Evolutionary conservation across 2,329 filamentous ascomycete genomes (phyloP), one percentile per base, ranked within the genome.

Genomic region (Colletotrichum brevisporum): DNA sequence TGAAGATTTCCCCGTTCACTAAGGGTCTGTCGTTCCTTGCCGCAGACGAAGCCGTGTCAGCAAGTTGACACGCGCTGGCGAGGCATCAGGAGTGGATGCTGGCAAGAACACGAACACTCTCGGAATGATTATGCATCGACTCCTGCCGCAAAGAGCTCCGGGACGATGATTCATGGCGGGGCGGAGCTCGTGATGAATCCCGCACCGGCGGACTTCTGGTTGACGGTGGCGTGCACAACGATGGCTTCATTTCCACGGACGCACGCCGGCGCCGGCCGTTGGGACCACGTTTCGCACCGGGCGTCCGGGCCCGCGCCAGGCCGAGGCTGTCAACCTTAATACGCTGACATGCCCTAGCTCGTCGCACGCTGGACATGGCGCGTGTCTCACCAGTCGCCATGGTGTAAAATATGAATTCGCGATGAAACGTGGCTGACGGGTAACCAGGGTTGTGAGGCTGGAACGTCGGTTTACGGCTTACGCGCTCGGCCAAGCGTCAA

Each of bases 81-180:
- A 26, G 21, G 0, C 24, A 13, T 0, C 1, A 39, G 5, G 27
- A 3, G 0, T 41, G 36, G 21, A 15, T 1, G 15, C 26, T 51
- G 2, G 45, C 27, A 31, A 69, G 67, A 57, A 39, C 59, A 73
- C 64, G 67, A 73, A 45, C 12, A 55, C 26, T 36, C 64, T 41
- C 51, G 72, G 62, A 73, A 41, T 75, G 73, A 72, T 71, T 63
- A 16, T 58, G 67, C 6, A 72, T 70, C 52, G 75, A 76, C 5
- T 75, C 75, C 52, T 73, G 67, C 53, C 70, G 66, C 36, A 75
- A 77, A 31, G 74, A 77, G 69, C 77, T 75, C 60, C 67, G 61
- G 2, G 71, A 72, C 41, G 76, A 77, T 55, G 71, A 75, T 63
- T 77, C 75, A 47, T 75, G 75, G 66, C 45, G 62, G 66, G 1